Base-by-base conservation (phyloP, 2,329 filamentous ascomycete genomes). In the Sporothrix sp. region DNA sequence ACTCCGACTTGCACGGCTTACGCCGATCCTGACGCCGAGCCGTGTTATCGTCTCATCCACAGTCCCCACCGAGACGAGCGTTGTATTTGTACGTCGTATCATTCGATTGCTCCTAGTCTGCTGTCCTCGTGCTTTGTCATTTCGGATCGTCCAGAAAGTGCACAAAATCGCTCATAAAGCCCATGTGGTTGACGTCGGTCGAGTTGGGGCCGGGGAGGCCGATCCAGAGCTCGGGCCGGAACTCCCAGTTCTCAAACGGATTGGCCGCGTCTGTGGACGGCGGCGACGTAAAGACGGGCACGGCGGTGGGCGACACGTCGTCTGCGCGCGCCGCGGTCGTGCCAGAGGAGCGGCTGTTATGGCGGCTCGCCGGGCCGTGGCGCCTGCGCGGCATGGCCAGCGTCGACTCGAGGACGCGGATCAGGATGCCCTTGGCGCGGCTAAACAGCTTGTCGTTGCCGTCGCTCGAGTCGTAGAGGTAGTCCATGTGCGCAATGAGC, bases 221-320 rank as follows among this genome's bases (percentile, higher is more conserved):
- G 25, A 46, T 46, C 66, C 67, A 57, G 43, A 57, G 8, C 8
- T 48, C 46, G 3, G 46, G 46, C n/a, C 46, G 11, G 20, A 48
- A 48, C 7, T 48, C 36, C 46, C 46, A 48, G 36, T 33, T 18
- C 4, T 48, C 46, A 27, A 48, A 33, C 5, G 45, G 4, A 13
- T 47, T 32, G 21, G 7, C 38, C 14, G 16, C 18, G 40, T 32
- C 16, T 13, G 32, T 33, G 7, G 46, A 32, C 2, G 18, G 46
- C 0, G 46, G 46, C 3, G 46, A 20, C 3, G 42, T 33, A 2
- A 48, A 18, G 20, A 48, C 33, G 23, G 46, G 36, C 7, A 48
- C 11, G 18, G 16, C 33, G n/a, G 16, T 39, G 11, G 45, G 35
- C 7, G 36, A 25, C 13, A 30, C 4, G 14, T 23, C 16, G 27